These are phyloP conservation scores for Tetragonia tetragonoides DNA, from an alignment of 148 eudicot species.

Conservation along the genomic window DNA sequence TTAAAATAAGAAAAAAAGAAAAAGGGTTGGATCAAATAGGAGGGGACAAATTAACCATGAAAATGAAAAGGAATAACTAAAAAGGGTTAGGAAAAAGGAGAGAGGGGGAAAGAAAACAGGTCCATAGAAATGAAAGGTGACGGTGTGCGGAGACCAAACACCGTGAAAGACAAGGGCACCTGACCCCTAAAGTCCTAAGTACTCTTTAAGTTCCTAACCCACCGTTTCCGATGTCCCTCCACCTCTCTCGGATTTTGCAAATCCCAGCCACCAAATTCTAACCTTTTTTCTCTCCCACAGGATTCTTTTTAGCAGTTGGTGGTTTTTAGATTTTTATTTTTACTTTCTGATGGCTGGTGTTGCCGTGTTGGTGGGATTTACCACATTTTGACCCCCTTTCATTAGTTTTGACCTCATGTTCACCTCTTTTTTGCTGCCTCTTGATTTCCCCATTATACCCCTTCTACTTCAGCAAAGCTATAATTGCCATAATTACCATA, in stretches of 20 bases:
- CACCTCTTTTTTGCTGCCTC: neutral
- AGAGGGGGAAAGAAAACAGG: neutral
- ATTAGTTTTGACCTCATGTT: neutral
- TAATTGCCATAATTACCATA: too few relatives aligned
- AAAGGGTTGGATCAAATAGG: too few relatives aligned
- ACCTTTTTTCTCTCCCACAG: conserved; percentile 1
- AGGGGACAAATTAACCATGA: too few relatives aligned
- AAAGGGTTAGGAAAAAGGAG: too few relatives aligned
- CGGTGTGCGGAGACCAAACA: neutral
- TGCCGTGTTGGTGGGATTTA: neutral
- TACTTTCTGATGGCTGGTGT: neutral
- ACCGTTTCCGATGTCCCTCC: neutral
- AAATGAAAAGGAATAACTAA: too few relatives aligned
- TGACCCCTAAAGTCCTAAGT: too few relatives aligned
- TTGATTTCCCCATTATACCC: neutral
- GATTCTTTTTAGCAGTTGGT: neutral
- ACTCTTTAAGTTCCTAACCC: too few relatives aligned
- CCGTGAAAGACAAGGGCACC: neutral
- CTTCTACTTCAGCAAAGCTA: too few relatives aligned
- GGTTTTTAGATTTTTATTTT: neutral
- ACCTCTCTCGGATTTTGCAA: neutral
- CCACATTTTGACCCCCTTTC: neutral
- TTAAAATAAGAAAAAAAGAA: too few relatives aligned
- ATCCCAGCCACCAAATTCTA: neutral
- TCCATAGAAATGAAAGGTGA: too few relatives aligned